Percentiles rank a stretch among this genome's conserved stretches.
These are phyloP conservation scores for Aureobasidium mangrovei DNA, from an alignment of 2,329 filamentous ascomycete genomes.

Conservation along the genomic window DNA sequence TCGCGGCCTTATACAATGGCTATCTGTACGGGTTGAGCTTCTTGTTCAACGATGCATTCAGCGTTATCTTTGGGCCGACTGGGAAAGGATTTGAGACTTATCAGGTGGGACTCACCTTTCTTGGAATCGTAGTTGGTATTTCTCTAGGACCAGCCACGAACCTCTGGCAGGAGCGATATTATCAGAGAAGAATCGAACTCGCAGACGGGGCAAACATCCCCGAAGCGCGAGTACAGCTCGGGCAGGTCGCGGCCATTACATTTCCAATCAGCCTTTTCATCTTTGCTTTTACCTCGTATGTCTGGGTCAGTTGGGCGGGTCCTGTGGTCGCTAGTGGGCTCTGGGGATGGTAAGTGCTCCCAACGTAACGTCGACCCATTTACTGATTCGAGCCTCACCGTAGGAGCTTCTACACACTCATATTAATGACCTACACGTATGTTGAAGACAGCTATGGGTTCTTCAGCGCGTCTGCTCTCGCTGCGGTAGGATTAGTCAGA, in stretches of 20 bases:
- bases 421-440: constrained; percentile 28
- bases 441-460: constrained; percentile 31
- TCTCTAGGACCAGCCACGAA: constrained; percentile 22
- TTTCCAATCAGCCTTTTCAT: constrained; percentile 39
- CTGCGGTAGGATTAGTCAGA: constrained; percentile 33
- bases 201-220: constrained; percentile 27
- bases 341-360: constrained; percentile 24
- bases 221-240: constrained; percentile 37
- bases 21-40: constrained; percentile 37
- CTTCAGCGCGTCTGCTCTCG: constrained; percentile 35
- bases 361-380: constrained; percentile 16
- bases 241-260: constrained; percentile 34
- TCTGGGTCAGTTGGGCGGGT: constrained; percentile 34
- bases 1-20: constrained; percentile 39
- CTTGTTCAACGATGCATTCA: constrained; percentile 22
- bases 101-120: constrained; percentile 23
- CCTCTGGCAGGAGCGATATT: constrained; percentile 25
- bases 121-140: constrained; percentile 22
- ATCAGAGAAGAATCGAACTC: constrained; percentile 34
- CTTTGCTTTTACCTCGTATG: constrained; percentile 39
- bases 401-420: not conserved
- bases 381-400: too few relatives aligned
- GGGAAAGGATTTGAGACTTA: constrained; percentile 37
- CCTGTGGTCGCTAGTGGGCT: constrained; percentile 37
- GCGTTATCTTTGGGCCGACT: constrained; percentile 32